A percentile compares a stretch with the other conserved stretches of the same genome.
Evolutionary conservation across 164 flowering plant species (phyloP).

Genomic region (Protea cynaroides): DNA sequence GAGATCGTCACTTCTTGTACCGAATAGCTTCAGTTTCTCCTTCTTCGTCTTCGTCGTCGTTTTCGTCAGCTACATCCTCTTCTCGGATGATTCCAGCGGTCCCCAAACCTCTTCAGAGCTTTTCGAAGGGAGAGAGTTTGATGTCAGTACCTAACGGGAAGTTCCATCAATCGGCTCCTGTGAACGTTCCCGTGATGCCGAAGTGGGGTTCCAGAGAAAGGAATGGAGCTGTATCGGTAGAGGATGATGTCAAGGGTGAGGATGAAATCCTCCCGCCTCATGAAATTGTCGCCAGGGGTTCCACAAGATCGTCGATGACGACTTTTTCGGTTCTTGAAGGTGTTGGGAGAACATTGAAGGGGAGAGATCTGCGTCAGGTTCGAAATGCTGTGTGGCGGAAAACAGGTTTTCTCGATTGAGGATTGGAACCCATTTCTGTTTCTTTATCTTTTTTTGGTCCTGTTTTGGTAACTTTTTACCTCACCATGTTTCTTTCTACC

Average conservation of each 20-base stretch:
- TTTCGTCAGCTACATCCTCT: conserved; percentile 9
- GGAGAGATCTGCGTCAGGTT: conserved; percentile 75
- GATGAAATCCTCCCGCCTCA: conserved; percentile 76
- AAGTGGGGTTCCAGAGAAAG: conserved; percentile 16
- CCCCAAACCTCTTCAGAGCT: conserved; percentile 26
- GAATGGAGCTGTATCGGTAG: conserved; percentile 17
- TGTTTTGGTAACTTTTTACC: no score
- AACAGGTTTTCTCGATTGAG: conserved; percentile 75
- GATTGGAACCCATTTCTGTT: no score
- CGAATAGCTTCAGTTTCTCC: conserved; percentile 28
- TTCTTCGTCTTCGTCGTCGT: conserved; percentile 4
- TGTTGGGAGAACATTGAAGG: conserved; percentile 78
- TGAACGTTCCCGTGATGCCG: conserved; percentile 50
- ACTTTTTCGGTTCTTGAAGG: conserved; percentile 84
- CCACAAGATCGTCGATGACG: conserved; percentile 31
- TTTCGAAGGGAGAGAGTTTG: conserved; percentile 15
- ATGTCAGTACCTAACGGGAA: conserved; percentile 25
- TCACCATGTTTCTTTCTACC: no score
- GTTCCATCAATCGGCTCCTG: conserved; percentile 55
- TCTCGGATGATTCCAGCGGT: conserved; percentile 31
- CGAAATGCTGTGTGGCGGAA: conserved; percentile 63
- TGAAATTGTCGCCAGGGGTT: conserved; percentile 61
- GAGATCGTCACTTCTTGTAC: conserved; percentile 13
- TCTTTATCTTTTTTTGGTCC: no score
- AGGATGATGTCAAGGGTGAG: conserved; percentile 26